phyloP scores from a whole-genome alignment of 2,329 filamentous ascomycete species.

The Cercospora nicotianae region DNA sequence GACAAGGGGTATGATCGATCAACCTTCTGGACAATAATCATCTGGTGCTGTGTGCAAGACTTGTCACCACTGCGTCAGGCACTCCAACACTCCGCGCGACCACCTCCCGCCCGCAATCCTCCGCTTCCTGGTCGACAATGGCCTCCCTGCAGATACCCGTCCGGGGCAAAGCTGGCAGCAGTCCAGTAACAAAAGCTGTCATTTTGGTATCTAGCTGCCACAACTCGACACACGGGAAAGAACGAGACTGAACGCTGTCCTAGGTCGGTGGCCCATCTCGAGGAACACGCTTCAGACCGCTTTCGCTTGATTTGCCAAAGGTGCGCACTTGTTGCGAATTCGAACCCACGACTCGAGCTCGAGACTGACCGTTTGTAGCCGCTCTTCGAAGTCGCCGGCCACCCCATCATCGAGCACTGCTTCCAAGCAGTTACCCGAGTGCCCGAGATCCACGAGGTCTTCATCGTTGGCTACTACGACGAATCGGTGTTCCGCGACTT shows the following conservation, averaged over 20 bases:
- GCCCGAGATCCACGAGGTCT: constrained; percentile 89
- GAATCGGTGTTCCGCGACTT: constrained; percentile 96
- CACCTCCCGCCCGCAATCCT: neutral
- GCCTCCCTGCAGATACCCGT: constrained; percentile 35
- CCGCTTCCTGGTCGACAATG: constrained; percentile 18
- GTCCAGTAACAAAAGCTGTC: constrained; percentile 81
- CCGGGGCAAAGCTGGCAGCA: constrained; percentile 37
- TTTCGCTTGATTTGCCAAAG: constrained; percentile 95
- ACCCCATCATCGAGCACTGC: constrained; percentile 98
- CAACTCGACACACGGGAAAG: neutral
- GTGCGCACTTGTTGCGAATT: constrained; percentile 48
- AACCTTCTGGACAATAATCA: constrained; percentile 5
- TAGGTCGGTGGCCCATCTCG: constrained; percentile 93
- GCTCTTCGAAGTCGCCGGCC: constrained; percentile 95
- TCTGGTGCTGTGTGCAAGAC: neutral
- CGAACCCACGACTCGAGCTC: neutral
- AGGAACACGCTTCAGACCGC: constrained; percentile 90
- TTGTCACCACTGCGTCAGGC: neutral
- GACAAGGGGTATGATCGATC: constrained; percentile 1
- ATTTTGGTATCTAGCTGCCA: constrained; percentile 68
- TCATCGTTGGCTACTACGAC: constrained; percentile 98
- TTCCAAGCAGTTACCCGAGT: constrained; percentile 88
- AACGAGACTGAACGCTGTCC: constrained; percentile 1
- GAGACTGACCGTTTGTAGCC: constrained; percentile 57
- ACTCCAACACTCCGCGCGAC: neutral